These are phyloP conservation scores for Nitzschia inconspicua DNA, from an alignment of 108 stramenopile genomes.

Conservation along the genomic window DNA sequence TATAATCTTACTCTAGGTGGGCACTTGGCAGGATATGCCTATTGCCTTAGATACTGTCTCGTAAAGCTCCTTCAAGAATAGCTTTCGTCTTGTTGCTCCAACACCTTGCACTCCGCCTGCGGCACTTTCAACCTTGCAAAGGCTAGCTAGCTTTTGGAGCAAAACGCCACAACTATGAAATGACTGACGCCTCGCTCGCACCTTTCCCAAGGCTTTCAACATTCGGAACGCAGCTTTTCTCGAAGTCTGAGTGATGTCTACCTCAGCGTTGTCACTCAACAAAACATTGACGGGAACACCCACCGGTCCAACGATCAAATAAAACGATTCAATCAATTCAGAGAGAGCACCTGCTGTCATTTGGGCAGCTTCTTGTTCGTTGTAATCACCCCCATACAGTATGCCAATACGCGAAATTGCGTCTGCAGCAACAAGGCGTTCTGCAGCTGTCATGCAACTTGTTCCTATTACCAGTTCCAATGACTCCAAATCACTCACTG, in stretches of 20 bases:
- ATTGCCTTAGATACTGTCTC: slow-evolving; percentile 43
- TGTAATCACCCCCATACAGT: slow-evolving; percentile 38
- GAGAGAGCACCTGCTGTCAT: slow-evolving; percentile 42
- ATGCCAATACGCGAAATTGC: slow-evolving; percentile 55
- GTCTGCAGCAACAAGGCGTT: slow-evolving; percentile 57
- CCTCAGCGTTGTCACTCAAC: slow-evolving; percentile 25
- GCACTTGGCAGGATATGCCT: no score
- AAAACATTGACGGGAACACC: slow-evolving; percentile 75
- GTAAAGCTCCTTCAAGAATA: slow-evolving; percentile 57
- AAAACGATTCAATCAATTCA: slow-evolving; percentile 58
- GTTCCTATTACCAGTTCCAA: slow-evolving; percentile 42
- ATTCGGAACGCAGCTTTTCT: slow-evolving; percentile 63
- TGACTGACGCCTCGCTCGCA: slow-evolving; percentile 36
- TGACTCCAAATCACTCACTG: slow-evolving; percentile 43
- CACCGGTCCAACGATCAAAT: slow-evolving; percentile 60
- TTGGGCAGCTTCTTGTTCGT: slow-evolving; percentile 37
- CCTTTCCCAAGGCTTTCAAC: slow-evolving; percentile 34
- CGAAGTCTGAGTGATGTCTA: slow-evolving; percentile 52
- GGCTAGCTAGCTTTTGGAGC: slow-evolving; percentile 46
- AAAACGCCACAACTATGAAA: slow-evolving; percentile 39
- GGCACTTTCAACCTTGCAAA: slow-evolving; percentile 67
- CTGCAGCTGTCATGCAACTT: slow-evolving; percentile 45
- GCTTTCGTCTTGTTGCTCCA: slow-evolving; percentile 53
- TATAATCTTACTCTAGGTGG: no score
- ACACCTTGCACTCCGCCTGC: slow-evolving; percentile 43